Evolutionary conservation across 2,329 filamentous ascomycete species (phyloP).

Genomic region (Thermomyces lanuginosus): DNA sequence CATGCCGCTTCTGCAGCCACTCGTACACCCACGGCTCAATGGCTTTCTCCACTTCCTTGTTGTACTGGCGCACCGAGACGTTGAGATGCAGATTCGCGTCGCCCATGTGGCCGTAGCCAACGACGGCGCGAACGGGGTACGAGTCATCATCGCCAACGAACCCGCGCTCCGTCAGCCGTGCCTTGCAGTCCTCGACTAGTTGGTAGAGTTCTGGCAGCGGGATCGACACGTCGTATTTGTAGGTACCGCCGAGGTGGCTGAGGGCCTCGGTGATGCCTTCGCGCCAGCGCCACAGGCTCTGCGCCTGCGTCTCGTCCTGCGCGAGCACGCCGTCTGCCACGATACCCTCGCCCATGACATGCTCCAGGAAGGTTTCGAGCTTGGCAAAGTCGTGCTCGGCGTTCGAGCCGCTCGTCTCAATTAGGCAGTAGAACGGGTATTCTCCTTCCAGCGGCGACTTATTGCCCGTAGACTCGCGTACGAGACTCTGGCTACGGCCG

Average conservation of each 20-base stretch:
- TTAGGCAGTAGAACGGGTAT: slow-evolving; percentile 86
- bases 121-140: slow-evolving; percentile 70
- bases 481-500: slow-evolving; percentile 59
- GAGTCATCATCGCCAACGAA: slow-evolving; percentile 61
- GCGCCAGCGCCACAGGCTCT: slow-evolving; percentile 75
- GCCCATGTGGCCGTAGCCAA: slow-evolving; percentile 97
- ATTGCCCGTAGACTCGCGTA: slow-evolving; percentile 56
- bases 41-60: slow-evolving; percentile 68
- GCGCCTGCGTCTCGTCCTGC: slow-evolving; percentile 80
- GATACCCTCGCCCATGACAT: slow-evolving; percentile 76
- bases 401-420: slow-evolving; percentile 93
- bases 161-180: slow-evolving; percentile 54
- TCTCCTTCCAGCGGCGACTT: slow-evolving; percentile 67
- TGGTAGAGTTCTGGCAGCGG: slow-evolving; percentile 74
- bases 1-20: slow-evolving; percentile 76
- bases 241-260: slow-evolving; percentile 82
- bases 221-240: slow-evolving; percentile 97
- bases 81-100: slow-evolving; percentile 93
- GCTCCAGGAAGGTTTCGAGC: slow-evolving; percentile 74
- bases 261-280: slow-evolving; percentile 84
- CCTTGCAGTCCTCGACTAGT: slow-evolving; percentile 71
- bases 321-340: slow-evolving; percentile 81
- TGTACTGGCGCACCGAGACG: slow-evolving; percentile 64
- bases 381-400: slow-evolving; percentile 86
- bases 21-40: slow-evolving; percentile 95